Conservation (phyloP, 2,329 filamentous ascomycete species). For the Colletotrichum cereale region DNA sequence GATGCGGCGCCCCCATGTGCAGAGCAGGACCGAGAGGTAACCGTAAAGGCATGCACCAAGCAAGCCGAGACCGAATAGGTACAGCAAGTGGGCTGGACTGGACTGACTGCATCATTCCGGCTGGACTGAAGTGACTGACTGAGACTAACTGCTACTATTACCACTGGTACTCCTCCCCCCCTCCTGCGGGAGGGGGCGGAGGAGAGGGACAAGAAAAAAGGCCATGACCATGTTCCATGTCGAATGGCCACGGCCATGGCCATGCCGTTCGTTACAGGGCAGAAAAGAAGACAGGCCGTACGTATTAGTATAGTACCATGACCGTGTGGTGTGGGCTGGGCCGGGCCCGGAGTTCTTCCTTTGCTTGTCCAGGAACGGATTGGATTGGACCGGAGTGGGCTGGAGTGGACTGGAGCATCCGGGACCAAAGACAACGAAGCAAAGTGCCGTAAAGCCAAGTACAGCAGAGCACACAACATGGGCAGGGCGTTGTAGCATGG, state of each 20-base stretch:
- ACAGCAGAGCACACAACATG: conserved; percentile 7
- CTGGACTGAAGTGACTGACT: background rate
- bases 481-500: conserved; percentile 14
- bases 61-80: conserved; percentile 15
- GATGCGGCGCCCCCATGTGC: conserved; percentile 2
- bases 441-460: conserved; percentile 22
- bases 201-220: background rate
- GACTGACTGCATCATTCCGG: conserved; percentile 10
- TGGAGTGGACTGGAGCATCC: conserved; percentile 4
- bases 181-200: background rate
- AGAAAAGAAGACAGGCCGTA: conserved; percentile 1
- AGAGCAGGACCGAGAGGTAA: conserved; percentile 13
- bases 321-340: conserved; percentile 3
- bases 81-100: conserved; percentile 5
- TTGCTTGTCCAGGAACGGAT: background rate
- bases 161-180: conserved; percentile 3
- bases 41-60: conserved; percentile 12
- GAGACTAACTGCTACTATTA: conserved; percentile 13
- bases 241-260: conserved; percentile 5
- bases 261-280: conserved; percentile 16
- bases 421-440: conserved; percentile 21
- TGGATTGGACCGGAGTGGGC: conserved; percentile 3
- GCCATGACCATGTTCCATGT: conserved; percentile 12
- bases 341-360: conserved; percentile 3
- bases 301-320: no score